Evolutionary conservation across 768 basidiomycete species (phyloP), one percentile per base, ranked within the genome.

Genomic region (Tylopilus intermedius): DNA sequence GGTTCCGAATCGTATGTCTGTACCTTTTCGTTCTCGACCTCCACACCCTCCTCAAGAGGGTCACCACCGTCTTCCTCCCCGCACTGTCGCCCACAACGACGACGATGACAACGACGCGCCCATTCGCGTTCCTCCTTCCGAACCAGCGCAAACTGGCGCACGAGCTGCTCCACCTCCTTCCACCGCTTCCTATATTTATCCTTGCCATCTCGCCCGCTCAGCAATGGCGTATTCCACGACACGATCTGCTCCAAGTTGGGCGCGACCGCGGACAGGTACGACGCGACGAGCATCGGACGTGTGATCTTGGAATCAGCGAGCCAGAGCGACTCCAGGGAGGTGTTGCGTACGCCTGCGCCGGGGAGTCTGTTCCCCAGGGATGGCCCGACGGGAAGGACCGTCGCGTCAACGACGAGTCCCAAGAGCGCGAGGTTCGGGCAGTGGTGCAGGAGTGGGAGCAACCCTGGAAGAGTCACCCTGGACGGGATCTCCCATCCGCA

Each of bases 401-500:
- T 67, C 21, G 66, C 68, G 11, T 67, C 67, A 1, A 67, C 40
- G 49, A 67, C 67, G 21, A 69, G 13, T 0, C 67, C 67, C 35
- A 67, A 30, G 21, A 64, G 64, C 38, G 52, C 22, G 18, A 65
- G 59, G 42, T 66, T 45, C 0, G 66, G 67, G 38, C 66, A 67
- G 40, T 54, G 21, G 0, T 27, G 59, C 8, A 67, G 30, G 45
- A 67, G 58, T 1, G 66, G 58, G 3, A 63, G 27, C 10, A 67
- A 22, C 1, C 66, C 66, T 5, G 49, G 52, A 14, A 67, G 52
- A 0, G 67, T 67, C 39, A 67, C 65, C 47, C 51, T 62, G 47
- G 65, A 58, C 0, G 62, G 57, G 22, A 69, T 58, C 30, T 68
- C 67, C 66, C 66, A 67, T 0, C 66, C 66, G 2, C 65, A 67